A percentile compares a stretch with the other conserved stretches of the same genome.
Evolutionary conservation across 2,329 filamentous ascomycete species (phyloP).

Genomic region (Teratosphaeria nubilosa): DNA sequence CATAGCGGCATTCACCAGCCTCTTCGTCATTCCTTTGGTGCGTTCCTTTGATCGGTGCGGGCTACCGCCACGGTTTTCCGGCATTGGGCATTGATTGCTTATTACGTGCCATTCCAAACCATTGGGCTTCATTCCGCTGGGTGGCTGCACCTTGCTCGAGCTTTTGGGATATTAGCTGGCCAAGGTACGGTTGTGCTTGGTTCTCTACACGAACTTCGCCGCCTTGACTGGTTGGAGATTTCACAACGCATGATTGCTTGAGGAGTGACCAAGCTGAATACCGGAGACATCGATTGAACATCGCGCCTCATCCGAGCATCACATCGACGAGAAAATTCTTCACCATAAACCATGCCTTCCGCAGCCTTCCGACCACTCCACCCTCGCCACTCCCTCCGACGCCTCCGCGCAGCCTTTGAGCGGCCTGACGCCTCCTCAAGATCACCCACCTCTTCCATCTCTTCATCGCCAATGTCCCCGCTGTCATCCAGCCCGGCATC

Average conservation of each 20-base stretch:
- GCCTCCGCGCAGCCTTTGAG: constrained; percentile 18
- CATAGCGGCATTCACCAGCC: neutral
- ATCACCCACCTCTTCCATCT: neutral
- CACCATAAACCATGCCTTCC: constrained; percentile 7
- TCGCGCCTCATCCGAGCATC: neutral
- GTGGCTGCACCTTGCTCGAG: neutral
- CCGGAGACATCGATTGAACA: neutral
- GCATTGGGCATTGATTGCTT: neutral
- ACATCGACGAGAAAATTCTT: neutral
- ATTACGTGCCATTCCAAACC: neutral
- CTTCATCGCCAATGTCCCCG: constrained; percentile 10
- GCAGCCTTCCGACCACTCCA: constrained; percentile 7
- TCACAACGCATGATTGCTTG: neutral
- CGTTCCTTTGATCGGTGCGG: neutral
- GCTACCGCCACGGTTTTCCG: neutral
- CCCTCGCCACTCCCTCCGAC: constrained; percentile 18
- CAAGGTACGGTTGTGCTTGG: too few relatives aligned
- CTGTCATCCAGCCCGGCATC: constrained; percentile 8
- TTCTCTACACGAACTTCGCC: neutral
- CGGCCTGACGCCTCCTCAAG: constrained; percentile 3
- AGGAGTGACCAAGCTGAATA: neutral
- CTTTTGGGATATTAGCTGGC: neutral
- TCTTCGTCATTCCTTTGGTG: neutral
- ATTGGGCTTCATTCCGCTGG: neutral
- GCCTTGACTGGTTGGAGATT: neutral